Evolutionary conservation across 371 early-diverging fungal genomes (phyloP), one percentile per base, ranked within the genome.

Genomic region (Modicella reniformis): DNA sequence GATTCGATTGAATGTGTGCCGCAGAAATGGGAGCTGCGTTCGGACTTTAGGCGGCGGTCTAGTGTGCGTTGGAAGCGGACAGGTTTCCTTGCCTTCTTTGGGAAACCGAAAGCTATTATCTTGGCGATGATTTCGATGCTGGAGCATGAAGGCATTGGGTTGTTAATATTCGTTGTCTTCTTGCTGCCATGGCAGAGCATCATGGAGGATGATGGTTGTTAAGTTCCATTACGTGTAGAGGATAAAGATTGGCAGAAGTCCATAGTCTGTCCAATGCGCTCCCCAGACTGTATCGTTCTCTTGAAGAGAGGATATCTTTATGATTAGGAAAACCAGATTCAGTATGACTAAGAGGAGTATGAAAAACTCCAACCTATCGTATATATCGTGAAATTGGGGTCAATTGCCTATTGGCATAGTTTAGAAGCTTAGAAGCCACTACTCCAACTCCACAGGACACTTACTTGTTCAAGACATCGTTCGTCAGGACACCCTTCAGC

Each of bases 1-100:
- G 28, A 91, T 82, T n/a, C 91, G 82, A 58, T 90, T 90, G 87
- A 87, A 91, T 52, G 86, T 86, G 52, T 91, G 91, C 15, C 91
- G 81, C 23, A 91, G 80, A 54, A 84, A 91, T 0, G 91, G 87
- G 2, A 80, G 61, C 49, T 81, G 77, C 21, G 65, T 49, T 57
- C 17, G 17, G 21, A 41, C 9, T 51, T 66, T n/a, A n/a, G n/a
- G n/a, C n/a, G n/a, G n/a, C n/a, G 70, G 73, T 26, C 73, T 73
- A 58, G 73, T 49, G 48, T 65, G 70, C 0, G 70, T 54, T 1
- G 79, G 79, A 44, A 79, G 51, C n/a, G n/a, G n/a, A n/a, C n/a
- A n/a, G n/a, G n/a, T 32, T 34, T 55, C 65, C 5, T 69, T 70
- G n/a, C 73, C 79, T 33, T 79, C 79, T 55, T 70, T 52, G 12